Evolutionary conservation across 2,329 filamentous ascomycete species (phyloP), one percentile per base, ranked within the genome.

Genomic region (Intubia oerlemansii): DNA sequence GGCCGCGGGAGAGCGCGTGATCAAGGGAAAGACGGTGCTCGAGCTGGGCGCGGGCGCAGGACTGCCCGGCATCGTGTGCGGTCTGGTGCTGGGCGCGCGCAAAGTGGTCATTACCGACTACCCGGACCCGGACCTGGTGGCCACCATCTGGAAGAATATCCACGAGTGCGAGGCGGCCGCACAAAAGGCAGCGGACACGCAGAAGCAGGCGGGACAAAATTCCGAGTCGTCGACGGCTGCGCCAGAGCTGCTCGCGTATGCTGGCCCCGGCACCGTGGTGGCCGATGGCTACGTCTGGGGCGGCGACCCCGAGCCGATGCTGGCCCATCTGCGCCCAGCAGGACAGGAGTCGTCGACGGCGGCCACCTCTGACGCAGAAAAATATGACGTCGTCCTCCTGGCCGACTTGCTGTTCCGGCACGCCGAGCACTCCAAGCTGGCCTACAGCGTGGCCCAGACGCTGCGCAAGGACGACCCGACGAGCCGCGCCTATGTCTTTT

Each of bases 361-460:
- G 8, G 37, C 23, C 14, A n/a, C 13, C 16, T 7, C 38, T 36
- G 24, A 39, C 36, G 8, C 7, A 12, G 32, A 38, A 7, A 56
- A 54, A 1, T 93, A 90, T 44, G 81, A 93, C 46, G 57, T 90
- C 5, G 49, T 93, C 16, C 73, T 95, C 32, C 61, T 93, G 24
- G 82, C 84, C 4, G 85, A 93, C 47, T 60, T 93, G 28, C 61
- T 93, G 4, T 95, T 93, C 54, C 79, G 88, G 34, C 82, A 93
- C 47, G 76, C 72, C 5, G 82, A 92, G 53, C 85, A 93, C 44
- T 56, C 52, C 2, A 81, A 79, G 42, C 58, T 93, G 34, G 57
- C 90, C 38, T 60, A 64, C 38, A 81, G 75, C 4, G 65, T 93
- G 34, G 56, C 63, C 41, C 46, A 62, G 43, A 78, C 75, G 11